Evolutionary conservation across 1,284 basidiomycete genomes (phyloP).

Genomic region (Vanrija sp.): DNA sequence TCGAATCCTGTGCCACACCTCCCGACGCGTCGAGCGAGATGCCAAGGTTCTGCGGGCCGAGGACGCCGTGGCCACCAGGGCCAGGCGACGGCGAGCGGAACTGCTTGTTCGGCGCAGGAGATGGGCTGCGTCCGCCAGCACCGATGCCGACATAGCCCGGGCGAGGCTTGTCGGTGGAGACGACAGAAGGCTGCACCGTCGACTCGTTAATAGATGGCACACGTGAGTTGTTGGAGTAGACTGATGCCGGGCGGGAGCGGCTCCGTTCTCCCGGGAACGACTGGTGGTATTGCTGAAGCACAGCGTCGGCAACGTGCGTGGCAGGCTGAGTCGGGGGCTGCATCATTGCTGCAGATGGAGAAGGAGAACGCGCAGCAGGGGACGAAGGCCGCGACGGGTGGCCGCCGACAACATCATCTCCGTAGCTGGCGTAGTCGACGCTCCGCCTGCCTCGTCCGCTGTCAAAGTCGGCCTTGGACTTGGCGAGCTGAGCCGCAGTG

Average conservation of each 20-base stretch:
- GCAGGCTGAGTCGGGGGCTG: conserved; percentile 57
- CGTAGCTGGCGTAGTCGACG: conserved; percentile 54
- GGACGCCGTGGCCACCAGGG: conserved; percentile 29
- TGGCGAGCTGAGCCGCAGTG: conserved; percentile 48
- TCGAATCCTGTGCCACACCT: conserved; percentile 71
- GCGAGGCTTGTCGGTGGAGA: conserved; percentile 42
- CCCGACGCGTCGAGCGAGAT: conserved; percentile 74
- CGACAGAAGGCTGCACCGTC: conserved; percentile 19
- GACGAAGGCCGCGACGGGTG: conserved; percentile 69
- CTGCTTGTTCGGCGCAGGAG: conserved; percentile 56
- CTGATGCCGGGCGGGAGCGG: conserved; percentile 52
- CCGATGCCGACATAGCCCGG: conserved; percentile 75
- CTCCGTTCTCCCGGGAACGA: conserved; percentile 78
- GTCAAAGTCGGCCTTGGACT: conserved; percentile 49
- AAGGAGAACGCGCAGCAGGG: conserved; percentile 53
- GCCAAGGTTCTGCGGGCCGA: conserved; percentile 56
- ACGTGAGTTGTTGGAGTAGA: conserved; percentile 41
- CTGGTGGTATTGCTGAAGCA: conserved; percentile 73
- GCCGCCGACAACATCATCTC: conserved; percentile 68
- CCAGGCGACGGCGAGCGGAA: conserved; percentile 38
- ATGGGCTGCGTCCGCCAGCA: conserved; percentile 56
- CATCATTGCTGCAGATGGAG: conserved; percentile 61
- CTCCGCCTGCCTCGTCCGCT: conserved; percentile 29
- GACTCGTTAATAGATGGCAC: conserved; percentile 23
- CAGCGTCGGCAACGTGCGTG: conserved; percentile 63